A percentile compares a stretch with the other conserved stretches of the same genome.
Evolutionary conservation across 495 filamentous ascomycete species (phyloP).

Genomic region (Penicillium tannophilum): DNA sequence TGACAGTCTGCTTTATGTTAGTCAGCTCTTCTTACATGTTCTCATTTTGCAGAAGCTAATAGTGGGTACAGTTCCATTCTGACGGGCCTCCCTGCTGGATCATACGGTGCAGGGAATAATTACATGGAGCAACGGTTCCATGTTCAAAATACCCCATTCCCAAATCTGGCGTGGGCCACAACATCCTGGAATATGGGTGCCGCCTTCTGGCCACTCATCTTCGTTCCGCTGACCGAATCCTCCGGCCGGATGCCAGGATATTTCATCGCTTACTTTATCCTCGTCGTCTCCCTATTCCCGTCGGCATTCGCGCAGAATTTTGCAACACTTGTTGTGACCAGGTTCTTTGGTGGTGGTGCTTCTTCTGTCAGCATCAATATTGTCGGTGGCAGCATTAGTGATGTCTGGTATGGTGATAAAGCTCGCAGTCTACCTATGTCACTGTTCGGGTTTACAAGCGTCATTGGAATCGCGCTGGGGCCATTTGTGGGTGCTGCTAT

Average conservation of each 20-base stretch:
- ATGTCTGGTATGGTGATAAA: constrained; percentile 43
- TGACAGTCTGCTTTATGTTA: constrained; percentile 47
- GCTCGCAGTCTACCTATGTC: constrained; percentile 48
- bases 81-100: constrained; percentile 45
- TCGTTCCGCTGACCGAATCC: constrained; percentile 55
- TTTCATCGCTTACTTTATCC: constrained; percentile 49
- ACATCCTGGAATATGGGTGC: constrained; percentile 56
- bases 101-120: constrained; percentile 42
- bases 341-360: constrained; percentile 53
- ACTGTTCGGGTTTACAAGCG: constrained; percentile 44
- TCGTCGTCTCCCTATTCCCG: constrained; percentile 50
- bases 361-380: constrained; percentile 51
- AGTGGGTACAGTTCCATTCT: constrained; percentile 36
- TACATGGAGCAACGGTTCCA: constrained; percentile 42
- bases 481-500: constrained; percentile 49
- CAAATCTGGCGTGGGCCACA: constrained; percentile 50
- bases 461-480: constrained; percentile 51
- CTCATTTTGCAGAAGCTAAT: not conserved
- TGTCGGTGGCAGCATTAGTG: constrained; percentile 48
- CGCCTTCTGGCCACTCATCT: constrained; percentile 52
- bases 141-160: constrained; percentile 47
- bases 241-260: constrained; percentile 53
- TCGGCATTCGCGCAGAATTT: constrained; percentile 56
- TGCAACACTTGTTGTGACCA: constrained; percentile 50
- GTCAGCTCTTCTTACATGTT: not conserved